A percentile compares a stretch with the other conserved stretches of the same genome.
Conservation (phyloP, 2,329 filamentous ascomycete genomes). For the Aspergillus quadrilineatus region DNA sequence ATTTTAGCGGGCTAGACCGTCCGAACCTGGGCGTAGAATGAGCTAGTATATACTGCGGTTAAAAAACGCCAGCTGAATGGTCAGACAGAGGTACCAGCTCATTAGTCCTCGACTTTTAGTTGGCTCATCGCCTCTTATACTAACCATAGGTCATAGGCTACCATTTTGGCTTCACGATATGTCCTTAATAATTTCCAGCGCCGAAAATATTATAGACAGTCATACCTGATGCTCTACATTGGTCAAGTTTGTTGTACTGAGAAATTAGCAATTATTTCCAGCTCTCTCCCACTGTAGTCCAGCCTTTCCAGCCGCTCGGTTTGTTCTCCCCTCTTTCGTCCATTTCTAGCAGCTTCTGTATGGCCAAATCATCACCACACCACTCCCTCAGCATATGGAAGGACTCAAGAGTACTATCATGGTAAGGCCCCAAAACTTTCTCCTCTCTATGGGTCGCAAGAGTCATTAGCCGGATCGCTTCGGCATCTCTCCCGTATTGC, state of each 20-base stretch:
- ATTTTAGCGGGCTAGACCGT: not conserved
- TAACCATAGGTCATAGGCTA: too few species aligned
- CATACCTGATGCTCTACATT: too few species aligned
- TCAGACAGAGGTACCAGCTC: too few species aligned
- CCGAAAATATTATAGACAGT: too few species aligned
- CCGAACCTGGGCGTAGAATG: not conserved
- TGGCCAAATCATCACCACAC: constrained; percentile 9
- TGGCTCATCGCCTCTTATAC: too few species aligned
- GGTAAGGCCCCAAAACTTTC: constrained; percentile 9
- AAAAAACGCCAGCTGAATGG: too few species aligned
- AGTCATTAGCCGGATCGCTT: constrained; percentile 13
- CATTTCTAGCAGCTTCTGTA: constrained; percentile 11
- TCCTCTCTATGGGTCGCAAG: constrained; percentile 1
- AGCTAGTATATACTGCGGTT: not conserved
- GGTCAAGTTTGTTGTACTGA: too few species aligned
- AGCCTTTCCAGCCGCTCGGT: not conserved
- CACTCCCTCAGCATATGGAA: constrained; percentile 11
- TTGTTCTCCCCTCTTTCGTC: not conserved
- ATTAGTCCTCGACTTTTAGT: too few species aligned
- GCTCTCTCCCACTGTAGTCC: not conserved
- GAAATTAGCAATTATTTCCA: not conserved
- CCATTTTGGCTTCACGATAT: too few species aligned
- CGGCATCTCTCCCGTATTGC: constrained; percentile 1
- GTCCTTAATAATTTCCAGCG: too few species aligned
- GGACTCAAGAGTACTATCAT: constrained; percentile 10